phyloP scores from a whole-genome alignment of 2,329 filamentous ascomycete genomes.

The Cucurbitaria berberidis region DNA sequence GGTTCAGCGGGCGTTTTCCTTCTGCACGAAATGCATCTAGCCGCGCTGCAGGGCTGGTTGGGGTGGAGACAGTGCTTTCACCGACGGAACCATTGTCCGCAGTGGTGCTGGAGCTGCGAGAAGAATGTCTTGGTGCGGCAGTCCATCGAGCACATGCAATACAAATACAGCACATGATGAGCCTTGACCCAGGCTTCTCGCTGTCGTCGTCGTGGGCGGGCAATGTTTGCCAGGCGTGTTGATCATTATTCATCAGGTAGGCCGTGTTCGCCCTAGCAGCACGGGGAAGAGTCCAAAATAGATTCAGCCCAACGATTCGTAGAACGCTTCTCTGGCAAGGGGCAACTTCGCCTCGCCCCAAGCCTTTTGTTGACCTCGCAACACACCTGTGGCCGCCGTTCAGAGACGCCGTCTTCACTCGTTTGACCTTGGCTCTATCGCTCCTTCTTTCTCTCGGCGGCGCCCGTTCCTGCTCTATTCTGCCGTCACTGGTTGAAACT shows the following conservation, averaged over 20 bases:
- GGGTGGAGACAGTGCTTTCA: not conserved
- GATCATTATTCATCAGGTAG: not conserved
- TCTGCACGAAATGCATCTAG: conserved; percentile 16
- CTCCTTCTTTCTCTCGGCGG: conserved; percentile 27
- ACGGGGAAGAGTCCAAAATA: conserved; percentile 21
- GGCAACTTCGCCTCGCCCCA: conserved; percentile 14
- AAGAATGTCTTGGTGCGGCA: not conserved
- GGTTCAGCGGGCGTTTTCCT: conserved; percentile 4
- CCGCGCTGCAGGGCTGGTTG: conserved; percentile 11
- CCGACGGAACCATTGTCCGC: not conserved
- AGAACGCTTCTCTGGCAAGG: conserved; percentile 9
- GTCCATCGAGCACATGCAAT: not conserved
- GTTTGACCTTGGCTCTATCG: conserved; percentile 18
- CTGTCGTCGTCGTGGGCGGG: not conserved
- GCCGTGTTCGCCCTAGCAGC: conserved; percentile 14
- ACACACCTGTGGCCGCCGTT: conserved; percentile 20
- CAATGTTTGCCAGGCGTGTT: no score
- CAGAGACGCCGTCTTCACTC: conserved; percentile 9
- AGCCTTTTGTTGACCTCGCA: conserved; percentile 31
- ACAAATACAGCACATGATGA: no score
- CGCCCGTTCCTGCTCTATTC: conserved; percentile 21
- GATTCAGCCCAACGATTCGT: conserved; percentile 13
- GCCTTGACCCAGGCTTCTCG: no score
- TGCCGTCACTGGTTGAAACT: conserved; percentile 38
- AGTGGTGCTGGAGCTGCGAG: conserved; percentile 1